Evolutionary conservation across 371 early-diverging fungal genomes (phyloP), one percentile per base, ranked within the genome.

Genomic region (Apophysomyces variabilis): DNA sequence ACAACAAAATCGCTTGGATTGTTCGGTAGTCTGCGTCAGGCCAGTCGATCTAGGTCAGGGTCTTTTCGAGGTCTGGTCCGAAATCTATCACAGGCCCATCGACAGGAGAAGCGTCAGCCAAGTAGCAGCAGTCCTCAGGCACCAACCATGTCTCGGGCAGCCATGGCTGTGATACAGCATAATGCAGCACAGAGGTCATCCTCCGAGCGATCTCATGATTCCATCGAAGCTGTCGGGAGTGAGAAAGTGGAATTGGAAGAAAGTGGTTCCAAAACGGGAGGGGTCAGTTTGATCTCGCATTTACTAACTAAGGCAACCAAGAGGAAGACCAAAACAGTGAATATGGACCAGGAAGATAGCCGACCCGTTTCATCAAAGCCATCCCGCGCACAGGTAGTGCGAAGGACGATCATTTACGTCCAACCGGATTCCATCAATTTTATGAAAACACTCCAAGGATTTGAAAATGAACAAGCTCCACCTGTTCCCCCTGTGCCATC

Each of bases 341-440:
- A 69, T 35, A 60, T 69, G 65, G 57, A 60, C 13, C 16, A 60
- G 14, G 38, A 44, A 4, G 44, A 68, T 14, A 7, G 18, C 12
- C 56, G 39, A 26, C 13, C 18, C 7, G 12, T 12, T 12, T 39
- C 61, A 4, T 38, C 61, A 35, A 63, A 46, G 38, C 18, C 54
- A 21, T 50, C 54, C 7, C 68, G 66, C 45, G 64, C 67, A 6
- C 61, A 63, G 12, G 62, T 74, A 11, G 70, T 74, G 14, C 70
- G 74, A 7, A 60, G 70, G 8, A 74, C 68, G 5, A 74, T 74
- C 47, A 74, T 74, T 62, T 70, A 70, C 45, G 70, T 72, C 1
- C 63, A 60, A 7, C 83, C 84, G 1, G 75, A 83, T 60, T 44
- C 50, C 14, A 38, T 75, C 35, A 65, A 72, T n/a, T 72, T 72